Base-by-base conservation (phyloP, 192 early-diverging fungal species). In the Umbelopsis sp. region DNA sequence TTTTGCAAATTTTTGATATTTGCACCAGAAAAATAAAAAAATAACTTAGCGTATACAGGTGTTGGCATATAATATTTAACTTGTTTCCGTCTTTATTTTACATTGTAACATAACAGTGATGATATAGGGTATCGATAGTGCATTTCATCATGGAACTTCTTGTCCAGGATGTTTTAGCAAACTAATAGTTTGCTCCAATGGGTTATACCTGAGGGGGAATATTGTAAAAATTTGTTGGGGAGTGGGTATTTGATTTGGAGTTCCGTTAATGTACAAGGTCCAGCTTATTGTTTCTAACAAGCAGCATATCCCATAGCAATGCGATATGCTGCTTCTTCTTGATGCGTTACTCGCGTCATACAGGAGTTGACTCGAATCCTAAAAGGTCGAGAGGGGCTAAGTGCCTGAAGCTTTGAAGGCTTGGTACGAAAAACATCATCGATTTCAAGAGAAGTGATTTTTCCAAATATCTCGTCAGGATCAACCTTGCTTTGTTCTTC, bases 261-360 rank as follows among this genome's bases (percentile, higher is more conserved):
- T 32, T 62, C 34, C 25, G 34, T 14, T 34, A 31, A 62, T 34
- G 34, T 8, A 34, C 4, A 49, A 17, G n/a, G 5, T 49, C 16
- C n/a, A 41, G 38, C n/a, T 49, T 49, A 17, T 62, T 3, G 17
- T 62, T 14, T 62, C 38, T 62, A 62, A 34, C 56, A 62, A 62
- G 34, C 31, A 20, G 56, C 56, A 34, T 62, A 62, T 17, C 56
- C 56, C 56, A 62, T 62, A 3, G 56, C 56, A 12, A 62, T 17
- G 26, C 56, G 56, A 17, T 62, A 62, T 29, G 56, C 56, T 8
- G 56, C 17, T 62, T 62, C 56, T 62, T 62, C 56, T 62, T 62
- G 56, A 34, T 62, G 29, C 5, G 56, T 62, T 1, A 62, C 56
- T 5, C 31, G 56, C 2, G 56, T 20, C 56, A 62, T 62, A 12